Base-by-base conservation (phyloP, 805 yeast genomes). In the Yamadazyma kitorensis region DNA sequence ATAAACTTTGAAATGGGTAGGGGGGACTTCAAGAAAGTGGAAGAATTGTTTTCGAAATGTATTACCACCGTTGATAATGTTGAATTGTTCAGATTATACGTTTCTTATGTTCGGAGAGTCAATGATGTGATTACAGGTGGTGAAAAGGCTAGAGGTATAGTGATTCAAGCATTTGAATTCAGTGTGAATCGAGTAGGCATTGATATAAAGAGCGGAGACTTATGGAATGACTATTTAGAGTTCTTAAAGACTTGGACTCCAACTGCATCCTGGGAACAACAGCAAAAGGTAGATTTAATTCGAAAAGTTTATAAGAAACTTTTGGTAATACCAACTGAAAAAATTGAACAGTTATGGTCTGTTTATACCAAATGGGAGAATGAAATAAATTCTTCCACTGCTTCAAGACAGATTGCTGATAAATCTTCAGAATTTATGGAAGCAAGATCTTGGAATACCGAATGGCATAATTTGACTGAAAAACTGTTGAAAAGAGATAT, bases 161-260 rank as follows among this genome's bases (percentile, higher is more conserved):
- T 89, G 10, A 68, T 82, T 12, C 82, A 80, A 52, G 95, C 96
- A 0, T 91, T 80, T 54, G 94, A 88, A 41, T 76, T 84, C 53
- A 95, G 94, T 1, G 64, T 85, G 13, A 78, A 72, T 18, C 75
- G 79, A 40, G 86, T 89, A 32, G 96, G 96, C 0, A 59, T 77
- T 20, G 98, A 93, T 54, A 74, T 82, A 4, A 68, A 74, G 22
- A 74, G 89, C 13, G 81, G 83, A 20, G 66, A 67, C 2, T 60
- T 93, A 26, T 91, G 96, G 96, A 68, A 71, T 30, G 93, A 85
- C 47, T 93, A 86, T 53, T 54, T 93, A n/a, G 80, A 73, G 7
- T 88, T 87, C 49, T 70, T 88, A 41, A 80, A 78, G 44, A 65
- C 74, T 21, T 85, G 93, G 91, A 78, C 78, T 31, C 89, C 95